Evolutionary conservation across 805 yeast species (phyloP).

Genomic region (Groenewaldozyma salmanticensis): DNA sequence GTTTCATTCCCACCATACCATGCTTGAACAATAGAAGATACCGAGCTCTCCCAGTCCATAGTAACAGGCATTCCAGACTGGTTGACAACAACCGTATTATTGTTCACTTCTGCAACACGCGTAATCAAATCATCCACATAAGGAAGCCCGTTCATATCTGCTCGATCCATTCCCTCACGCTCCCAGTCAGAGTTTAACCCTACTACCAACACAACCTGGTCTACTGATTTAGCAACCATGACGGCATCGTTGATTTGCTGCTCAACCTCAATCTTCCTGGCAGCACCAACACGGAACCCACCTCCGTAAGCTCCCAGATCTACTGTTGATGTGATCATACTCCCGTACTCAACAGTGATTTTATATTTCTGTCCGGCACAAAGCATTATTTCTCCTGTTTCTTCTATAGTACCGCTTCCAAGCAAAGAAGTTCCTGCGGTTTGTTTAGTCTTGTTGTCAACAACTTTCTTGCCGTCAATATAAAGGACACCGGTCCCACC

Average conservation of each 20-base stretch:
- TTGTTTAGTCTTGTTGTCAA: slow-evolving; percentile 48
- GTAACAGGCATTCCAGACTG: slow-evolving; percentile 54
- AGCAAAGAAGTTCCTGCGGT: slow-evolving; percentile 40
- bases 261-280: slow-evolving; percentile 21
- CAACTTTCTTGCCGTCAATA: slow-evolving; percentile 41
- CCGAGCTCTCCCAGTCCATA: slow-evolving; percentile 41
- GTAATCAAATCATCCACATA: slow-evolving; percentile 34
- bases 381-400: slow-evolving; percentile 29
- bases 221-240: slow-evolving; percentile 30
- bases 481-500: slow-evolving; percentile 47
- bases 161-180: slow-evolving; percentile 48
- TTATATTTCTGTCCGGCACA: slow-evolving; percentile 38
- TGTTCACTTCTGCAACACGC: slow-evolving; percentile 37
- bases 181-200: slow-evolving; percentile 50
- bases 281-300: slow-evolving; percentile 5
- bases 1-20: slow-evolving; percentile 49
- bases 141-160: slow-evolving; percentile 40
- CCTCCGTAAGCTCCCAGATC: slow-evolving; percentile 2
- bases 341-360: slow-evolving; percentile 38
- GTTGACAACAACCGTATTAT: slow-evolving; percentile 41
- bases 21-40: slow-evolving; percentile 38
- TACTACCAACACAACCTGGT: slow-evolving; percentile 40
- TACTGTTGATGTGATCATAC: slow-evolving; percentile 15
- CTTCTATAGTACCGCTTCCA: slow-evolving; percentile 46
- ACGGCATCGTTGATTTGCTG: slow-evolving; percentile 26